These are phyloP conservation scores for Wallacemonas rigidus DNA, from an alignment of 208 protist genomes.

Conservation along the genomic window DNA sequence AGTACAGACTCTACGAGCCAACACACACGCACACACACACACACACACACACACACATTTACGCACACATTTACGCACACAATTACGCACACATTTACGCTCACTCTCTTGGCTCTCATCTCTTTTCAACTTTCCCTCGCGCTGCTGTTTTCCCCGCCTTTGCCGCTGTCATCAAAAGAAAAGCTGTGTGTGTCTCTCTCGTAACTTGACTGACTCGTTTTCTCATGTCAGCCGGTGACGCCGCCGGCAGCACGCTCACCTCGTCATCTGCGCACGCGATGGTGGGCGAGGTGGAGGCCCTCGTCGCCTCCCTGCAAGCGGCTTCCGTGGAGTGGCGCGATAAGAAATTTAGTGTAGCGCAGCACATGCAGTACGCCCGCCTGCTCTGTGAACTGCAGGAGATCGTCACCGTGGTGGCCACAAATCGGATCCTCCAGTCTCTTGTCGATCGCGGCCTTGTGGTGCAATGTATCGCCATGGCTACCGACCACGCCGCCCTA, in stretches of 20 bases:
- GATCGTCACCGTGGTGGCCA: slow-evolving; percentile 31
- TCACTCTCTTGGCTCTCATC: too few relatives aligned
- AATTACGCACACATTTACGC: background rate
- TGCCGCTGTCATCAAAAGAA: too few relatives aligned
- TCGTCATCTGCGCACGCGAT: slow-evolving; percentile 30
- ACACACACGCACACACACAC: too few relatives aligned
- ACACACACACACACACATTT: too few relatives aligned
- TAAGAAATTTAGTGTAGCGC: slow-evolving; percentile 14
- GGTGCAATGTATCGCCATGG: slow-evolving; percentile 30
- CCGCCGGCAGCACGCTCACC: background rate
- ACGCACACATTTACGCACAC: background rate
- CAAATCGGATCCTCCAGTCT: slow-evolving; percentile 2
- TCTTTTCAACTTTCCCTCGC: too few relatives aligned
- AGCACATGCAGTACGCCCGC: slow-evolving; percentile 22
- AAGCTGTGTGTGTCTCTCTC: too few relatives aligned
- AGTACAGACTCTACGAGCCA: too few relatives aligned
- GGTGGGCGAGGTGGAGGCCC: slow-evolving; percentile 17
- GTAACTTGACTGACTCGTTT: background rate
- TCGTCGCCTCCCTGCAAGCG: slow-evolving; percentile 27
- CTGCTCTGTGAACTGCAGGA: slow-evolving; percentile 26
- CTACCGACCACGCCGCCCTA: slow-evolving; percentile 38
- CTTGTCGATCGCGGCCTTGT: slow-evolving; percentile 25
- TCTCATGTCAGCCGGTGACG: background rate
- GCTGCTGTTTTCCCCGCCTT: too few relatives aligned
- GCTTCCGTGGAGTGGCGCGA: slow-evolving; percentile 32